phyloP scores from a whole-genome alignment of 257 asterid genomes.

The Linaria vulgaris region DNA sequence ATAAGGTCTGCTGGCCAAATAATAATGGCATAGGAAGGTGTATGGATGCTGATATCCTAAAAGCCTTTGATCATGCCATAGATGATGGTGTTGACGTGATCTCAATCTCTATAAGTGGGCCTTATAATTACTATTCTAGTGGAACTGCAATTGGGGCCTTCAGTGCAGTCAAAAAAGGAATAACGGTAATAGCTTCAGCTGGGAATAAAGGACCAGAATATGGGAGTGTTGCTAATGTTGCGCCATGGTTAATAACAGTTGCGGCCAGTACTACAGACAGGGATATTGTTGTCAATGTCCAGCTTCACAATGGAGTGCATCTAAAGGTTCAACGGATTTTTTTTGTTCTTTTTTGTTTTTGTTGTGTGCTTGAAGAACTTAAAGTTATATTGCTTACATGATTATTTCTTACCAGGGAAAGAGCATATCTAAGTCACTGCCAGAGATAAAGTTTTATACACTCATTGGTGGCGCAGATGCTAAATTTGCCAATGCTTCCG shows the following conservation, averaged over 20 bases:
- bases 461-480: constrained; percentile 42
- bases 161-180: constrained; percentile 56
- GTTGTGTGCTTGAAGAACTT: no score
- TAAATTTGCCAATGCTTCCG: constrained; percentile 27
- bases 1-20: constrained; percentile 58
- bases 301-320: constrained; percentile 30
- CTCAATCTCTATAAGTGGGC: constrained; percentile 61
- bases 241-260: constrained; percentile 75
- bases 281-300: constrained; percentile 23
- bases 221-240: constrained; percentile 45
- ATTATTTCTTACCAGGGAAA: constrained; percentile 29
- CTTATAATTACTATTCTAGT: constrained; percentile 28
- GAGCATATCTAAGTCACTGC: constrained; percentile 38
- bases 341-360: neutral
- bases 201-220: constrained; percentile 52
- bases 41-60: constrained; percentile 52
- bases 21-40: constrained; percentile 27
- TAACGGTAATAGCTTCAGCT: constrained; percentile 56
- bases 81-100: constrained; percentile 74
- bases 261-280: constrained; percentile 77
- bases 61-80: constrained; percentile 61
- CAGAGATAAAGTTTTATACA: constrained; percentile 32
- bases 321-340: constrained; percentile 33
- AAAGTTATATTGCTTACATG: no score
- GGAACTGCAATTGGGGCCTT: constrained; percentile 51